These are phyloP conservation scores for Nemania diffusa DNA, from an alignment of 2,329 filamentous ascomycete genomes.

Conservation along the genomic window DNA sequence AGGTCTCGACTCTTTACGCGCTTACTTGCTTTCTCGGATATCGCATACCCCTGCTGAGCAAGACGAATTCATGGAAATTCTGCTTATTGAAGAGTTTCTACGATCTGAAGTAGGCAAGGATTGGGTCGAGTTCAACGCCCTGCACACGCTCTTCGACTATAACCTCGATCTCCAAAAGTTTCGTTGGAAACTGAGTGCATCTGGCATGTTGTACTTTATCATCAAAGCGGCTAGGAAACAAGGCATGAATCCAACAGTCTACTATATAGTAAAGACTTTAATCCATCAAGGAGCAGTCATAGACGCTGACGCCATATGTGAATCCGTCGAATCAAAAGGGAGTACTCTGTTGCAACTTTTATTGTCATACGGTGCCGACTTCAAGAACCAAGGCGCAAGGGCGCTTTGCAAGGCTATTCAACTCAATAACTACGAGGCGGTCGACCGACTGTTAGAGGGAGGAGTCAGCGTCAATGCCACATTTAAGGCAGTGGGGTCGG, in stretches of 20 bases:
- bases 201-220: background rate
- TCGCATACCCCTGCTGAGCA: background rate
- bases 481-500: background rate
- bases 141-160: constrained; percentile 8
- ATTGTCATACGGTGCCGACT: background rate
- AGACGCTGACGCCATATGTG: background rate
- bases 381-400: background rate
- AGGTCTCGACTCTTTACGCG: constrained; percentile 1
- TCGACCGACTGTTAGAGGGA: background rate
- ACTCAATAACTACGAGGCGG: constrained; percentile 10
- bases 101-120: no score
- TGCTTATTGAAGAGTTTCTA: background rate
- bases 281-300: constrained; percentile 2
- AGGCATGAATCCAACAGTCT: background rate
- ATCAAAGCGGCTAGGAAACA: background rate
- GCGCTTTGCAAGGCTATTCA: background rate
- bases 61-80: background rate
- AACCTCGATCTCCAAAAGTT: background rate
- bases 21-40: background rate
- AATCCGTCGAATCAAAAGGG: background rate
- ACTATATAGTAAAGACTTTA: background rate
- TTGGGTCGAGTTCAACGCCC: constrained; percentile 1
- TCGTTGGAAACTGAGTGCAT: background rate
- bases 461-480: constrained; percentile 12
- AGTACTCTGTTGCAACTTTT: constrained; percentile 1